Conservation (phyloP, 169 alveolate genomes). For the Toxoplasma gondii region DNA sequence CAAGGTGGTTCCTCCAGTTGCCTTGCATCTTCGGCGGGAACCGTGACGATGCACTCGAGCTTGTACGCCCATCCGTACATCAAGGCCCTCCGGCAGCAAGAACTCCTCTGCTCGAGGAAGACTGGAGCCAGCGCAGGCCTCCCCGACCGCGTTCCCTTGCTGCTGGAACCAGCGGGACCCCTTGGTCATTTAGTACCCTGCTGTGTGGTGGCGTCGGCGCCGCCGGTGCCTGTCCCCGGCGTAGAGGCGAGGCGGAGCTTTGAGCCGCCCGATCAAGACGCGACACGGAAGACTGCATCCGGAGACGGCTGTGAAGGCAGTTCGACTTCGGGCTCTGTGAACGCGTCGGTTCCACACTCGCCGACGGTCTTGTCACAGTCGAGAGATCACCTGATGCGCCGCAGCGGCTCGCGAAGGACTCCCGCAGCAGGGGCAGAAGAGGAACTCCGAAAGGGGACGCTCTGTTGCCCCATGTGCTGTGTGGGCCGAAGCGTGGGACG, state of each 20-base stretch:
- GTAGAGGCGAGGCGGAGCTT: not conserved
- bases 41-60: conserved; percentile 5
- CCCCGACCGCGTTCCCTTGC: conserved; percentile 36
- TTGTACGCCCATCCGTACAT: conserved; percentile 19
- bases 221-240: conserved; percentile 40
- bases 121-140: not conserved
- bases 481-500: not conserved
- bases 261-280: not conserved
- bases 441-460: not conserved
- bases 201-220: conserved; percentile 34
- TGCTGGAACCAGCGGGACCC: conserved; percentile 58
- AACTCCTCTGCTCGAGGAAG: not conserved
- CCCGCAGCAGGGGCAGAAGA: conserved; percentile 44
- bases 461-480: not conserved
- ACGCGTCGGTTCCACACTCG: not conserved
- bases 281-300: no score
- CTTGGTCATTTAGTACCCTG: conserved; percentile 50
- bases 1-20: not conserved
- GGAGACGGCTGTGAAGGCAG: no score
- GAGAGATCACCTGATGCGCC: not conserved
- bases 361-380: not conserved
- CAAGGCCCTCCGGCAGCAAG: not conserved
- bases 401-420: not conserved
- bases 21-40: not conserved
- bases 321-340: no score